phyloP scores from a whole-genome alignment of 805 yeast species.

The Tetrapisispora namnaoensis region DNA sequence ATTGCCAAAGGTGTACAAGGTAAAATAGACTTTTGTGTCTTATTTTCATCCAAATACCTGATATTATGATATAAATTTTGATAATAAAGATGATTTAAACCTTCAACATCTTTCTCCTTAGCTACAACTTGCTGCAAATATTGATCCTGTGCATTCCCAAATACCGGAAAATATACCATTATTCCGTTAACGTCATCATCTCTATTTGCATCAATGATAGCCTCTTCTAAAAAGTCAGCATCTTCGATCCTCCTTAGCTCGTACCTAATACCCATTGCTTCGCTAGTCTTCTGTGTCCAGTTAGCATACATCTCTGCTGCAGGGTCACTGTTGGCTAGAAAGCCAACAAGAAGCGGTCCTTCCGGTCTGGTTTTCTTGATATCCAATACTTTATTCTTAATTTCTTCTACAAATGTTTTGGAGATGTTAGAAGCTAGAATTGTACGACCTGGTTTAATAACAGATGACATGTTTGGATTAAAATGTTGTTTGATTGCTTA shows the following conservation, averaged over 20 bases:
- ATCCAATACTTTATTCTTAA: conserved; percentile 44
- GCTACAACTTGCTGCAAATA: conserved; percentile 88
- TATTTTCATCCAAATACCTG: conserved; percentile 71
- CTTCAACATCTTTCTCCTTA: conserved; percentile 93
- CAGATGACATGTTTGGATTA: neutral
- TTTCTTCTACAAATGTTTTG: conserved; percentile 67
- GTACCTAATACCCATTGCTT: conserved; percentile 75
- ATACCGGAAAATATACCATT: conserved; percentile 96
- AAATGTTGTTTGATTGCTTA: no score
- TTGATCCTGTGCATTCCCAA: conserved; percentile 90
- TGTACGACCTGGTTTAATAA: conserved; percentile 51
- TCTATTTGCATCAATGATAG: conserved; percentile 69
- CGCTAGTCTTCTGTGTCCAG: conserved; percentile 90
- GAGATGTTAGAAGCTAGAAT: conserved; percentile 83
- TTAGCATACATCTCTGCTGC: conserved; percentile 92
- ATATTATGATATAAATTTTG: conserved; percentile 93
- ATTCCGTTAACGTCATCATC: conserved; percentile 78
- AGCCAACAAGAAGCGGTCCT: conserved; percentile 77
- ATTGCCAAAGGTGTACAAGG: conserved; percentile 96
- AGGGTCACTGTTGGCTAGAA: conserved; percentile 86
- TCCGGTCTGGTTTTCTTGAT: conserved; percentile 32
- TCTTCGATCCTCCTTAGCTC: conserved; percentile 59
- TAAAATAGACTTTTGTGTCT: conserved; percentile 68
- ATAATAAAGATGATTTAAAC: conserved; percentile 80
- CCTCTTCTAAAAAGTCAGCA: conserved; percentile 79